Evolutionary conservation across 345 rosid genomes (phyloP).

Genomic region (Syzygium grande): DNA sequence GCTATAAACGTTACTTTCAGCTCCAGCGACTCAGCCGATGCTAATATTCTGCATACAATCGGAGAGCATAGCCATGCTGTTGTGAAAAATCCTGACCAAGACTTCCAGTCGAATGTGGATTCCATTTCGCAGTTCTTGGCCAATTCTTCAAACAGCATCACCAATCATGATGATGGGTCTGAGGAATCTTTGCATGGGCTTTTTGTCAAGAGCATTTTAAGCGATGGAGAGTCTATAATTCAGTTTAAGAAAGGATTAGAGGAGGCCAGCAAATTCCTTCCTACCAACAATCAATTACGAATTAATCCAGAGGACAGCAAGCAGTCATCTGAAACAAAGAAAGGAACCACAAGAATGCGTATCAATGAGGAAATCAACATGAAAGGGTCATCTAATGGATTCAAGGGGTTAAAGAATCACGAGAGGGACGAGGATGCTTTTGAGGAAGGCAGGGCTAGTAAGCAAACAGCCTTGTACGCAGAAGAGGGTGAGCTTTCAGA

Average conservation of each 20-base stretch:
- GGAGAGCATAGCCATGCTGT: background rate
- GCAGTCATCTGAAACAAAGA: background rate
- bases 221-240: constrained; percentile 13
- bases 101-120: background rate
- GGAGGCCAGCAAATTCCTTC: constrained; percentile 36
- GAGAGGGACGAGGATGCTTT: constrained; percentile 37
- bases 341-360: constrained; percentile 6
- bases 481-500: constrained; percentile 50
- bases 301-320: constrained; percentile 6
- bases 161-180: constrained; percentile 5
- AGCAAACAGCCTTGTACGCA: constrained; percentile 35
- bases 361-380: constrained; percentile 6
- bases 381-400: constrained; percentile 11
- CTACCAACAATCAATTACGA: constrained; percentile 7
- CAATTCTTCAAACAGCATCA: constrained; percentile 4
- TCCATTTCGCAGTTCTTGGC: constrained; percentile 1
- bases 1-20: background rate
- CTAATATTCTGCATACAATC: background rate
- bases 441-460: constrained; percentile 45
- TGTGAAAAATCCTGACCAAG: background rate
- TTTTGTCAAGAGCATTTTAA: constrained; percentile 47
- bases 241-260: constrained; percentile 27
- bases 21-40: background rate
- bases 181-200: constrained; percentile 31
- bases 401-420: constrained; percentile 46